Percentiles rank a stretch among this genome's conserved stretches.
Conservation (phyloP, 495 filamentous ascomycete genomes). For the Daldinia loculata region DNA sequence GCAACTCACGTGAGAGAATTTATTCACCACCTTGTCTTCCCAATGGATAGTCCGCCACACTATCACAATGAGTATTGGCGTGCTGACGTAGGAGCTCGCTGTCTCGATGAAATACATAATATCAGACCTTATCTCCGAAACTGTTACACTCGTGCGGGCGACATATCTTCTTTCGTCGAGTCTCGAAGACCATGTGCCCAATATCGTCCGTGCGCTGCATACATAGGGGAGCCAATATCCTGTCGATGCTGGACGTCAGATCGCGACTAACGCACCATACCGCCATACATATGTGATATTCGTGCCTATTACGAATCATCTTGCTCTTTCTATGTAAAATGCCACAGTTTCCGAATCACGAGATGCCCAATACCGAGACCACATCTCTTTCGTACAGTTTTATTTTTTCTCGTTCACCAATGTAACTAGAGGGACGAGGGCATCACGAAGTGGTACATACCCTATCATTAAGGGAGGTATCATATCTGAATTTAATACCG, state of each 20-base stretch:
- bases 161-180: slow-evolving; percentile 11
- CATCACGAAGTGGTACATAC: background rate
- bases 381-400: background rate
- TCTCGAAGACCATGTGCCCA: slow-evolving; percentile 6
- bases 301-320: background rate
- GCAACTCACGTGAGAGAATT: background rate
- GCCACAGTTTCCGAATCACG: background rate
- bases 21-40: slow-evolving; percentile 20
- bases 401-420: background rate
- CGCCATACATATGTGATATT: slow-evolving; percentile 10
- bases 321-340: background rate
- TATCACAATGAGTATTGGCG: slow-evolving; percentile 6
- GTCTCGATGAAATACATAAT: background rate
- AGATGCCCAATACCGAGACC: background rate
- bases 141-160: background rate
- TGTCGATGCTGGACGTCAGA: slow-evolving; percentile 1
- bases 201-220: slow-evolving; percentile 20
- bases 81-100: slow-evolving; percentile 10
- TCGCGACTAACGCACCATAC: slow-evolving; percentile 18
- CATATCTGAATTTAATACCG: background rate
- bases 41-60: slow-evolving; percentile 12
- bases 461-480: background rate
- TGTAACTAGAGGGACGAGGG: background rate
- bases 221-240: slow-evolving; percentile 11
- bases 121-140: slow-evolving; percentile 1